Base-by-base conservation (phyloP, 441 rosid species). In the Hura crepitans region DNA sequence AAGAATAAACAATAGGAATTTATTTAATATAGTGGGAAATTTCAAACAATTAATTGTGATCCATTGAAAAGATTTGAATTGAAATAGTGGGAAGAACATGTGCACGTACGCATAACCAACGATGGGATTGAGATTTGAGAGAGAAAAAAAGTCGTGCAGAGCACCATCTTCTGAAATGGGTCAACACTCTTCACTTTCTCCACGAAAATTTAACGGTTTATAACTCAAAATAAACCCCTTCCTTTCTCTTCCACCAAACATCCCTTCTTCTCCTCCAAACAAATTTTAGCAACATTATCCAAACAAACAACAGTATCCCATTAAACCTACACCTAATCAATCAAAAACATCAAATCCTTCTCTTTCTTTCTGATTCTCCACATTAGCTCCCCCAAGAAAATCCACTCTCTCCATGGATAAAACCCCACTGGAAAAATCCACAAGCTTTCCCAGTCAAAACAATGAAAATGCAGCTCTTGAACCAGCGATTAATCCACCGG, bases 161-260 rank as follows among this genome's bases (percentile, higher is more conserved):
- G 74, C 77, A 77, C 54, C 17, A 51, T 67, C 31, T 54, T 68
- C 22, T 25, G 30, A 62, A 39, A 9, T 50, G 69, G 68, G 78
- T 73, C 84, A 70, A 75, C 65, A 75, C 66, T 79, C 15, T 23
- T 65, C 50, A 66, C 73, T 57, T 71, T 63, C 57, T 63, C 57
- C 68, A 56, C 66, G 18, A 18, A 57, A 67, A 76, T 62, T 68
- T 62, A 72, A 69, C 45, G 72, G 78, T 50, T 30, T 28, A 14
- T 62, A 69, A 14, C 46, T 12, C 12, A 22, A 69, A 65, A 60
- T 15, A 64, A 6, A 4, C 10, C 11, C 45, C 22, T 6, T 51
- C 30, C 37, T 25, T 33, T 25, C 35, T 46, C 49, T 37, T 37
- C 73, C 59, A 31, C 20, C 47, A 61, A 28, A 58, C 23, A 31